Base-by-base conservation (phyloP, 768 basidiomycete species). In the Neoboletus subvelutipes region DNA sequence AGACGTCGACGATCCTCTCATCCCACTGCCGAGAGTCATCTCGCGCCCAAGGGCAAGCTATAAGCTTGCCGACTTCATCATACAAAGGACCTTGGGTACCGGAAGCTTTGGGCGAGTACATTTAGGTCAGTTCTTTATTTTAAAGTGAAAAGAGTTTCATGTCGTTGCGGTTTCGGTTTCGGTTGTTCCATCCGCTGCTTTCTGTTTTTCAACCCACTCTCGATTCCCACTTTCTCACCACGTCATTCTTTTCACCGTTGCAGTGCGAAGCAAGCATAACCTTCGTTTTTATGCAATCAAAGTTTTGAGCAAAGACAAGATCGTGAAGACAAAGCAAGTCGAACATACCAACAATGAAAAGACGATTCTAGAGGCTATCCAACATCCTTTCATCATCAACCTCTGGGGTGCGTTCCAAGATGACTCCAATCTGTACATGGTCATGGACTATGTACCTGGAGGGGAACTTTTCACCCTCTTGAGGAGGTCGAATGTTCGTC, bases 81-180 rank as follows among this genome's bases (percentile, higher is more conserved):
- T 94, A 60, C 86, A 90, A 64, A 78, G 91, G 28, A 94, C 90
- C 15, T 71, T 94, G 50, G 96, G 97, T 0, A 98, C 94, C 1
- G 97, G 97, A 1, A 97, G 94, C 67, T 98, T 99, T 72, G 97
- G 97, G 2, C 83, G 94, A n/a, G 97, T 99, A 0, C 92, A 93
- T 73, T 77, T 94, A 40, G 92, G 92, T 92, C 56, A 29, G 65
- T 54, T 10, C 42, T 49, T 54, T 57, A 22, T 51, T 43, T 53
- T 15, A 17, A 13, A 15, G 9, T 15, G 12, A 31, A 54, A 49
- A 37, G 1, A 8, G 10, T 11, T 3, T 7, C 40, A 4, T 8
- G 24, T 37, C n/a, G 33, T 48, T 17, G 17, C 31, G 17, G 34
- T 36, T 36, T 22, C 34, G 9, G 13, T 28, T 29, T 52, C 22